phyloP scores from a whole-genome alignment of 805 yeast genomes.

The Suhomyces emberorum region DNA sequence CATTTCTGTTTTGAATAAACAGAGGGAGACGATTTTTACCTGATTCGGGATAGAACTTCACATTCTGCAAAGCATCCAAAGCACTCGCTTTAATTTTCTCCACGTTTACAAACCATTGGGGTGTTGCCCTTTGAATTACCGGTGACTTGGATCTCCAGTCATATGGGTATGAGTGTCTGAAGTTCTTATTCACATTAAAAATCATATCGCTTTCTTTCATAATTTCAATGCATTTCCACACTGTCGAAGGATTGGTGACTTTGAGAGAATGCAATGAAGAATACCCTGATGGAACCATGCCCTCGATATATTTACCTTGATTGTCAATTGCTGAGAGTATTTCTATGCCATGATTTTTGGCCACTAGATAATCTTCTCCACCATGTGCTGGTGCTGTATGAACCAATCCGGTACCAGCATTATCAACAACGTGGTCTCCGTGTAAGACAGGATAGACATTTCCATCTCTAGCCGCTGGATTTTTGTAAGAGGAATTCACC shows the following conservation, averaged over 20 bases:
- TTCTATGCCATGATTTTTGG: constrained; percentile 51
- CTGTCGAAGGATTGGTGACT: constrained; percentile 24
- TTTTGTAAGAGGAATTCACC: constrained; percentile 43
- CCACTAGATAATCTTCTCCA: constrained; percentile 80
- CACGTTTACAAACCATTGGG: constrained; percentile 95
- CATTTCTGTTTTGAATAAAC: constrained; percentile 74
- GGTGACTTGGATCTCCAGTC: constrained; percentile 98
- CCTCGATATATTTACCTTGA: constrained; percentile 62
- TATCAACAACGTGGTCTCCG: constrained; percentile 76
- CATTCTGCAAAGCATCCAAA: constrained; percentile 53
- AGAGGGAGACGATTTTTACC: constrained; percentile 71
- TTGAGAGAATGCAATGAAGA: constrained; percentile 43
- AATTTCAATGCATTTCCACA: constrained; percentile 51
- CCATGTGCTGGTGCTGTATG: constrained; percentile 99
- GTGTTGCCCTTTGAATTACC: constrained; percentile 90
- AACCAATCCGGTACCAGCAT: constrained; percentile 91
- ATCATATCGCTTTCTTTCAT: constrained; percentile 46
- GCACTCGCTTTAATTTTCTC: constrained; percentile 67
- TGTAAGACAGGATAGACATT: constrained; percentile 58
- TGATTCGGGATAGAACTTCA: constrained; percentile 67
- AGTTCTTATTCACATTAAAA: constrained; percentile 45
- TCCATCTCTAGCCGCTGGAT: constrained; percentile 45
- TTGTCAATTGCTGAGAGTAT: constrained; percentile 79
- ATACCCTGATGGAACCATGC: constrained; percentile 44
- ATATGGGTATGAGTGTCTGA: constrained; percentile 85